These are phyloP conservation scores for Blepharisma stoltei DNA, from an alignment of 73 alveolate genomes.

Conservation along the genomic window DNA sequence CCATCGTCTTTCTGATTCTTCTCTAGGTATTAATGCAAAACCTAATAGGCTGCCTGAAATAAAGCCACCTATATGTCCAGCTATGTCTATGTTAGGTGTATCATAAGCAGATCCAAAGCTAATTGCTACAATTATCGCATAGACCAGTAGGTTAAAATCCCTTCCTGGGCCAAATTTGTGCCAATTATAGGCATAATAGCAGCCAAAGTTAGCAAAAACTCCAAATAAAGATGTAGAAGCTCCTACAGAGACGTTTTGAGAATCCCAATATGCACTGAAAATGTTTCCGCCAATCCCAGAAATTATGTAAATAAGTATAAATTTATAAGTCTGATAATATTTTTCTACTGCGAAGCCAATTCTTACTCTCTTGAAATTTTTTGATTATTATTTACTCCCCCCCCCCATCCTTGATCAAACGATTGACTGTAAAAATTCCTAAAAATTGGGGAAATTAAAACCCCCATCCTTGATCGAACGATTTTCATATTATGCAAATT, in stretches of 20 bases:
- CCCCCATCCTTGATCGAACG: no score
- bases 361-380: no score
- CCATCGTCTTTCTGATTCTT: slow-evolving; percentile 9
- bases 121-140: background rate
- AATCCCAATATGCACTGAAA: slow-evolving; percentile 35
- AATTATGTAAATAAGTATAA: background rate
- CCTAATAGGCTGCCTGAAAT: slow-evolving; percentile 43
- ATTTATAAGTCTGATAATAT: background rate
- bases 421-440: no score
- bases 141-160: background rate
- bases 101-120: background rate
- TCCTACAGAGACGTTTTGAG: slow-evolving; percentile 41
- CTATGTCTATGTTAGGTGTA: slow-evolving; percentile 38
- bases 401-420: no score
- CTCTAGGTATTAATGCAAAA: slow-evolving; percentile 16
- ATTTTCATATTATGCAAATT: no score
- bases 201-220: slow-evolving; percentile 41
- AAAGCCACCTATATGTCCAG: slow-evolving; percentile 55
- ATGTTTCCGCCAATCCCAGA: slow-evolving; percentile 52
- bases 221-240: slow-evolving; percentile 54
- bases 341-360: slow-evolving; percentile 5
- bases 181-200: slow-evolving; percentile 18
- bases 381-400: no score
- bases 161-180: slow-evolving; percentile 5
- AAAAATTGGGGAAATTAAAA: no score